Evolutionary conservation across 257 asterid species (phyloP), one percentile per base, ranked within the genome.

Genomic region (Euphrasia confusa): DNA sequence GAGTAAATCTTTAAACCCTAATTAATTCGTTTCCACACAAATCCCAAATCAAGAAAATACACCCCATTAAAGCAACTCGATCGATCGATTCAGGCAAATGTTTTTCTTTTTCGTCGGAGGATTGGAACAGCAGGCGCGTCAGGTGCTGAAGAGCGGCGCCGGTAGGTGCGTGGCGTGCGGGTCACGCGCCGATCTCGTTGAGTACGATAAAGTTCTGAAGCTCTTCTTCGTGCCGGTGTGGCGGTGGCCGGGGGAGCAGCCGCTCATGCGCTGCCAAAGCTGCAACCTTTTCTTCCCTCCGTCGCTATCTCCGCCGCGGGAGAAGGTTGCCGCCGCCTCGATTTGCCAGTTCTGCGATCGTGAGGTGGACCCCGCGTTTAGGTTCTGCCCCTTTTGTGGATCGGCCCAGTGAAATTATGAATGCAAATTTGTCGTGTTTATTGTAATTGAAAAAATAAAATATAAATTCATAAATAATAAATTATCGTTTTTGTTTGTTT

Each of bases 21-120:
- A 21, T 21, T 21, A 21, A 0, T 21, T 21, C 24, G 24, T 21
- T 21, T 21, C 24, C 24, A 21, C 24, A 21, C 24, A 21, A 21
- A 21, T 21, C 24, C 24, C 24, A 21, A 30, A 4, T 4, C 39
- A 33, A 5, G 2, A 1, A 33, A 33, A 89, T 21, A 21, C 24
- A 21, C 24, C 24, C 24, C 24, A 21, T 21, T 1, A 21, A 21
- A 21, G 24, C 24, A 21, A 21, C 24, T 21, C 1, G 24, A 21
- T 21, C 24, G 24, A 21, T 21, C 24, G 24, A 21, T 21, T 1
- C 24, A 21, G 24, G 24, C 24, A 21, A 21, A 21, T 89, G 97
- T 84, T 86, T 71, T 84, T 89, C 91, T 86, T 89, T 55, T 86
- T 86, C 28, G 85, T 77, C 3, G 97, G 97, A 71, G 85, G 94